Conservation (phyloP, 1,139 yeast species). For the Pichia kudriavzevii region DNA sequence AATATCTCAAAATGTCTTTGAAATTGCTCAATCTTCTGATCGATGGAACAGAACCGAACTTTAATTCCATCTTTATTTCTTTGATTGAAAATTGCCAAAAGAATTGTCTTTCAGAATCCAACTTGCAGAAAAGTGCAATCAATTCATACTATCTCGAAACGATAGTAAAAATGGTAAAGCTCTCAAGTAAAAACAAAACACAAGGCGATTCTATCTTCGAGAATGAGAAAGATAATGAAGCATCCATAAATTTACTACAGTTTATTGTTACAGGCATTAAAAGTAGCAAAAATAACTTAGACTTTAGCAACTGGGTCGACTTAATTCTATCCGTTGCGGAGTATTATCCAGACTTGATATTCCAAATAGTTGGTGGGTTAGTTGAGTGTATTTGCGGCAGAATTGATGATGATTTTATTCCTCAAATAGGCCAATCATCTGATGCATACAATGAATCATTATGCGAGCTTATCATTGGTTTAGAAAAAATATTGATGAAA, state of each 20-base stretch:
- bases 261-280: constrained; percentile 22
- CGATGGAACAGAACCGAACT: constrained; percentile 50
- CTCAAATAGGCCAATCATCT: constrained; percentile 4
- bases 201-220: constrained; percentile 16
- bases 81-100: constrained; percentile 21
- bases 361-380: constrained; percentile 43
- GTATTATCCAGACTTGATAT: constrained; percentile 30
- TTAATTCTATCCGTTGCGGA: constrained; percentile 19
- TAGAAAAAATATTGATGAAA: constrained; percentile 54
- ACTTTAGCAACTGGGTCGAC: constrained; percentile 23
- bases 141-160: constrained; percentile 20
- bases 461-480: constrained; percentile 50
- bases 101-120: constrained; percentile 6
- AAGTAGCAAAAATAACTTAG: constrained; percentile 17
- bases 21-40: constrained; percentile 39
- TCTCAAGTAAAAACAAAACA: constrained; percentile 18
- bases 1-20: constrained; percentile 31
- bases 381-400: constrained; percentile 45
- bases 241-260: constrained; percentile 19
- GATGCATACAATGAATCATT: constrained; percentile 39
- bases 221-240: constrained; percentile 7
- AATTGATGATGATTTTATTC: constrained; percentile 25
- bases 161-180: constrained; percentile 19
- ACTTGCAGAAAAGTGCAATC: constrained; percentile 1
- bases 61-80: constrained; percentile 33